Conservation (phyloP, 2,329 filamentous ascomycete species). For the Curvularia verruculosa region DNA sequence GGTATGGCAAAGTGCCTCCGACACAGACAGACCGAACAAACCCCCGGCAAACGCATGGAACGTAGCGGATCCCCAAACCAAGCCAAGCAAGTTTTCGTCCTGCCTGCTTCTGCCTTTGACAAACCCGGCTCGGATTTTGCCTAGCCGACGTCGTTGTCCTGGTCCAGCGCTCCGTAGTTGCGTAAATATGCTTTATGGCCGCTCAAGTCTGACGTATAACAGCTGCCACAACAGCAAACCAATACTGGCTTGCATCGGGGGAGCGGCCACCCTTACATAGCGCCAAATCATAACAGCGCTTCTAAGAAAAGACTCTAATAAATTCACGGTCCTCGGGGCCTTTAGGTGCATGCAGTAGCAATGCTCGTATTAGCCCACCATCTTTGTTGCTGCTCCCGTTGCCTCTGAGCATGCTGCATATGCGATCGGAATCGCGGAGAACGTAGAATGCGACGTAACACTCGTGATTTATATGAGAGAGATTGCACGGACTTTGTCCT, state of each 20-base stretch:
- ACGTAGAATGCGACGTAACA: background rate
- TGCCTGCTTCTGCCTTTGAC: constrained; percentile 5
- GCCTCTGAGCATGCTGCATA: background rate
- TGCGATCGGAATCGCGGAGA: background rate
- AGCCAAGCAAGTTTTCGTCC: constrained; percentile 6
- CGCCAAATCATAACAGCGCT: background rate
- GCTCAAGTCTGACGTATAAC: constrained; percentile 26
- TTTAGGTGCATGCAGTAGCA: background rate
- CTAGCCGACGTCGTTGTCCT: constrained; percentile 17
- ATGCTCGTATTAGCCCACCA: background rate
- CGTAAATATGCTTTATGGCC: constrained; percentile 6
- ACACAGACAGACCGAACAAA: background rate
- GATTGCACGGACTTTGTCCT: background rate
- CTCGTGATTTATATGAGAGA: background rate
- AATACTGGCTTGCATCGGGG: constrained; percentile 16
- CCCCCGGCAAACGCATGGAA: constrained; percentile 9
- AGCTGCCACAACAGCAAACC: constrained; percentile 28
- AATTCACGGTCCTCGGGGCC: background rate
- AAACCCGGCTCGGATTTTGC: constrained; percentile 8
- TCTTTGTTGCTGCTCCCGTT: background rate
- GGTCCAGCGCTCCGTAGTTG: constrained; percentile 12
- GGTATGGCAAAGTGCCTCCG: background rate
- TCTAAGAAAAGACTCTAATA: background rate
- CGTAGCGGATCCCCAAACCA: background rate
- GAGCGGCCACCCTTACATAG: background rate